Percentiles rank a stretch among this genome's conserved stretches.
Conservation (phyloP, 2,329 filamentous ascomycete genomes). For the Camptophora hylomeconis region DNA sequence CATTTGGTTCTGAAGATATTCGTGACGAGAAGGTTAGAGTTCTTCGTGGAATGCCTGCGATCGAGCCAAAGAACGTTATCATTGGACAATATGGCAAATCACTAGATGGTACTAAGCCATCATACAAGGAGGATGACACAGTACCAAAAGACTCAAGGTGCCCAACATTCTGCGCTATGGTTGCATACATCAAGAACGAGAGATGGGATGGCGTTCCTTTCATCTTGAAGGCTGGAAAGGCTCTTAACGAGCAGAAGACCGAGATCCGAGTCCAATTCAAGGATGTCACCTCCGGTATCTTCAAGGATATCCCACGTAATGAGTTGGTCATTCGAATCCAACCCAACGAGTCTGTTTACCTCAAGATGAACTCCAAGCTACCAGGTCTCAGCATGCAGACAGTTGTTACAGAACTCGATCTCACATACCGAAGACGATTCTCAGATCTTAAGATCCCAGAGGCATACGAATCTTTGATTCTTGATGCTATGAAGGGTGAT, state of each 20-base stretch:
- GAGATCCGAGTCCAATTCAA: constrained; percentile 99
- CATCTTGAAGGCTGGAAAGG: constrained; percentile 98
- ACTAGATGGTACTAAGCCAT: constrained; percentile 87
- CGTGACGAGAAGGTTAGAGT: constrained; percentile 97
- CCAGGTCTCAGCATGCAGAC: constrained; percentile 99
- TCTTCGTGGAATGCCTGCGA: constrained; percentile 79
- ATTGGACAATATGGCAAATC: constrained; percentile 98
- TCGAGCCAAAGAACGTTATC: constrained; percentile 99
- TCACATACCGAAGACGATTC: constrained; percentile 96
- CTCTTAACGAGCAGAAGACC: constrained; percentile 98
- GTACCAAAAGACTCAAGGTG: constrained; percentile 95
- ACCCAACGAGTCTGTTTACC: constrained; percentile 98
- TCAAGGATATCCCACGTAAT: constrained; percentile 98
- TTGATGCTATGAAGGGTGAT: constrained; percentile 95
- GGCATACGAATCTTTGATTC: constrained; percentile 93
- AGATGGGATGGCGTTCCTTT: constrained; percentile 98
- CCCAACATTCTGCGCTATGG: constrained; percentile 94
- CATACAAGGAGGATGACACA: constrained; percentile 97
- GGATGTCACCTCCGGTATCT: constrained; percentile 97
- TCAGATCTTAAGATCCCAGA: constrained; percentile 98
- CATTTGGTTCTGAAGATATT: constrained; percentile 95
- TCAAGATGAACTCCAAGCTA: constrained; percentile 99
- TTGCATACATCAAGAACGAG: constrained; percentile 99
- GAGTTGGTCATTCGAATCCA: constrained; percentile 98
- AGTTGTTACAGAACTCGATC: constrained; percentile 92